Evolutionary conservation across 768 basidiomycete species (phyloP), one percentile per base, ranked within the genome.

Genomic region (Omphalotus guepiniiformis): DNA sequence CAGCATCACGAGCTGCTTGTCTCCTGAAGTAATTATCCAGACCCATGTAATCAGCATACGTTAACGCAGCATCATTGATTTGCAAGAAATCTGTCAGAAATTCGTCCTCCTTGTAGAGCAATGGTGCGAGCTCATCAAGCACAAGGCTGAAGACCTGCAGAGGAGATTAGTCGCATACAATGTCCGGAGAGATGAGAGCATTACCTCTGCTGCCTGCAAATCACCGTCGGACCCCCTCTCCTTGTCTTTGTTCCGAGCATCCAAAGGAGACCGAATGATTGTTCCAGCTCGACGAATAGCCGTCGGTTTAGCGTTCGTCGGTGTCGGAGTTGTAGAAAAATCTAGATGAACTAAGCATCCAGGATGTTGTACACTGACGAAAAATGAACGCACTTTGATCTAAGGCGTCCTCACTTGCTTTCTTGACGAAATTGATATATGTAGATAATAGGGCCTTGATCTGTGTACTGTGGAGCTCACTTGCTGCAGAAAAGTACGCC

Each of bases 1-100:
- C 79, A 22, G 74, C 76, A 42, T 79, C 72, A 22, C 89, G 75
- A 5, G 85, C 73, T n/a, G 95, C 95, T 60, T 97, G 91, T 39
- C 95, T 73, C 21, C 91, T 78, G 71, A 96, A 96, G 65, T 96
- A 98, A 51, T 82, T 91, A 61, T 98, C 95, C 50, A 98, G 70
- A 37, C 83, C 82, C 81, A 92, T 90, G 56, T 95, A 93, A 66
- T 97, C 95, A 12, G 95, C 95, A 63, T 93, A 98, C 1, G 95
- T 96, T 12, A 93, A 75, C 15, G 82, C 82, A 18, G 82, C 78
- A 51, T 94, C 88, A 53, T 92, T 91, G 61, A 96, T 87, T 60
- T 93, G 93, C 39, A 98, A 70, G 65, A 97, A 97, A 57, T 93
- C 88, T 7, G 85, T 79, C 51, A 96, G 82, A 65, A 96, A 97